Evolutionary conservation across 768 basidiomycete species (phyloP), one percentile per base, ranked within the genome.

Genomic region (Boletus edulis): DNA sequence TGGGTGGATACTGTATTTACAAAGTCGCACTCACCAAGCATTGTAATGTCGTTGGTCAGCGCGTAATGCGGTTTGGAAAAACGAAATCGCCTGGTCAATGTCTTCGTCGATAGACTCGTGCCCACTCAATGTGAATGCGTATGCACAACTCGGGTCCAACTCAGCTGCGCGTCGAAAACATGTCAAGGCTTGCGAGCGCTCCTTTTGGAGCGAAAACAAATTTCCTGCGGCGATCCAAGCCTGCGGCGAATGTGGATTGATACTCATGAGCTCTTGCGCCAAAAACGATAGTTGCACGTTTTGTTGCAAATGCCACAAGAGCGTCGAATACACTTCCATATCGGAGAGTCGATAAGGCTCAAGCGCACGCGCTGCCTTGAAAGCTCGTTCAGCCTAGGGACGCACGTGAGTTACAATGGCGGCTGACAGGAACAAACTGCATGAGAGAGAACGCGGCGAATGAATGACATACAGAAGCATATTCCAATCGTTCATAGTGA

Each of bases 151-250:
- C 17, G 93, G 87, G 70, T 94, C 93, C 69, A 98, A 72, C 71
- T 95, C 88, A 20, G 85, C 83, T 41, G 97, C 97, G 47, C 97
- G 86, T 55, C 86, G 81, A 75, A 99, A 98, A 75, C 94, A 97
- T 69, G 90, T 86, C 73, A 98, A 75, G 17, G 97, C 95, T 67
- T 97, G 91, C 48, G 89, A 77, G 62, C 93, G 88, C 66, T 99
- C 95, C 75, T 94, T 94, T 73, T 96, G 89, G 64, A 97, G 73
- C 14, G 94, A 96, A 73, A 98, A 98, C 63, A 92, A 77, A 75
- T 99, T 99, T 49, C 97, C 97, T 29, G 94, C 85, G 2, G 94
- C 91, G 61, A 98, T 97, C 97, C 97, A 99, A 15, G 94, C 84
- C 66, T 95, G 84, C 12, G 95, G 76, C 24, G 89, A 85, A 54